These are phyloP conservation scores for Trichosporon asahii DNA, from an alignment of 1,284 basidiomycete species.

Conservation along the genomic window DNA sequence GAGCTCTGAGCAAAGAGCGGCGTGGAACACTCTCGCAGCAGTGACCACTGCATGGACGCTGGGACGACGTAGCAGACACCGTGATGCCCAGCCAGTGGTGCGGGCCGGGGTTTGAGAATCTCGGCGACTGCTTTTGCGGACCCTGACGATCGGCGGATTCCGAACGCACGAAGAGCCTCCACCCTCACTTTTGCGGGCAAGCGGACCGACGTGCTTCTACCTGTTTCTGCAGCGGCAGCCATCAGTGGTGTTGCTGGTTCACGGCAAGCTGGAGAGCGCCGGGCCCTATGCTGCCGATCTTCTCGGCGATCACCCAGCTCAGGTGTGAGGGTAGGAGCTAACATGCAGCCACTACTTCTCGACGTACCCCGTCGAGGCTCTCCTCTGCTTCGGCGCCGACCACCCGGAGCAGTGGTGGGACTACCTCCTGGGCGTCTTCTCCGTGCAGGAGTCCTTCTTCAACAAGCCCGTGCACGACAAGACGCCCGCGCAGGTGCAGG, in stretches of 20 bases:
- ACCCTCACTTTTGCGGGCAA: background rate
- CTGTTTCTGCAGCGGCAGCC: background rate
- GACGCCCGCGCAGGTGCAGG: conserved; percentile 48
- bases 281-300: too few species aligned
- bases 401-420: conserved; percentile 75
- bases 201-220: background rate
- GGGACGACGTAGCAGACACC: background rate
- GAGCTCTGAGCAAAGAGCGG: too few species aligned
- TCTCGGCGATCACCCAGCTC: too few species aligned
- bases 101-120: background rate
- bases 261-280: too few species aligned
- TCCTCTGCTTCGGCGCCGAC: conserved; percentile 67
- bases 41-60: background rate
- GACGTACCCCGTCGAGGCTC: conserved; percentile 74
- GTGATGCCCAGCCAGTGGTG: background rate
- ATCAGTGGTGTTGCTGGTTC: background rate
- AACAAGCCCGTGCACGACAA: conserved; percentile 70
- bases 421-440: conserved; percentile 70
- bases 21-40: background rate
- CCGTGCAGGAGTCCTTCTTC: conserved; percentile 63
- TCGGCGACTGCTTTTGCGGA: background rate
- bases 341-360: conserved; percentile 65
- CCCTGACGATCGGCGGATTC: conserved; percentile 1
- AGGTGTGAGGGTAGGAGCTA: background rate
- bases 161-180: background rate